Conservation (phyloP, 495 filamentous ascomycete genomes). For the Aspergillus diversus region DNA sequence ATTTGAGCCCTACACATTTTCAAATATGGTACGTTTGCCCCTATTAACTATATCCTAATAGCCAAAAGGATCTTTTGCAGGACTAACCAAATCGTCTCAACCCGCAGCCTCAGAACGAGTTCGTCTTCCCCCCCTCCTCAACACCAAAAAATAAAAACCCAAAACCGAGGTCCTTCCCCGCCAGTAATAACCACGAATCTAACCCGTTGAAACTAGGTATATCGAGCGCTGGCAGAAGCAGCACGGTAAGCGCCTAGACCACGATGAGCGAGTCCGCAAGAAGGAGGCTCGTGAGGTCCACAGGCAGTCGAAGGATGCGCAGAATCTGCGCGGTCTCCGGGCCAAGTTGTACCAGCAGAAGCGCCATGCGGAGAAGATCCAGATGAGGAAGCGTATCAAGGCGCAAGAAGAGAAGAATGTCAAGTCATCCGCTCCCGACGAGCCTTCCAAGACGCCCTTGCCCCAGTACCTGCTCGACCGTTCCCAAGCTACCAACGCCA, state of each 20-base stretch:
- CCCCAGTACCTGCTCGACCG: conserved; percentile 92
- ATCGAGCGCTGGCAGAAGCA: conserved; percentile 88
- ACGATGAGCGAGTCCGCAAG: conserved; percentile 92
- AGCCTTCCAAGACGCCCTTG: conserved; percentile 73
- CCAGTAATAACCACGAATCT: conserved; percentile 15
- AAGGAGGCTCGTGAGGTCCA: conserved; percentile 84
- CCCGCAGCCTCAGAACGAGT: conserved; percentile 78
- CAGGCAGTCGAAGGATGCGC: conserved; percentile 81
- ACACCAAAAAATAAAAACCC: conserved; percentile 1
- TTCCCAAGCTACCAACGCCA: conserved; percentile 81
- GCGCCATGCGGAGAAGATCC: conserved; percentile 96
- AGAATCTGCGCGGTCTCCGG: conserved; percentile 86
- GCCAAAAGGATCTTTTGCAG: neutral
- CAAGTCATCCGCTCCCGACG: conserved; percentile 79
- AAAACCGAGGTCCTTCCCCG: neutral
- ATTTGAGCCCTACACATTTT: conserved; percentile 10
- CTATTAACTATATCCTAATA: neutral
- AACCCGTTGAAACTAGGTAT: conserved; percentile 52
- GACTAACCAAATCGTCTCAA: conserved; percentile 13
- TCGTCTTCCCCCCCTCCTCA: conserved; percentile 35
- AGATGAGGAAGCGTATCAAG: conserved; percentile 96
- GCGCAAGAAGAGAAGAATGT: conserved; percentile 93
- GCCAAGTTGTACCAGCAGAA: conserved; percentile 96
- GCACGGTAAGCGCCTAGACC: conserved; percentile 79
- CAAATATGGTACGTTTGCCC: conserved; percentile 42